phyloP scores from a whole-genome alignment of 1,139 yeast genomes.

The Sugiyamaella grinbergsii region DNA sequence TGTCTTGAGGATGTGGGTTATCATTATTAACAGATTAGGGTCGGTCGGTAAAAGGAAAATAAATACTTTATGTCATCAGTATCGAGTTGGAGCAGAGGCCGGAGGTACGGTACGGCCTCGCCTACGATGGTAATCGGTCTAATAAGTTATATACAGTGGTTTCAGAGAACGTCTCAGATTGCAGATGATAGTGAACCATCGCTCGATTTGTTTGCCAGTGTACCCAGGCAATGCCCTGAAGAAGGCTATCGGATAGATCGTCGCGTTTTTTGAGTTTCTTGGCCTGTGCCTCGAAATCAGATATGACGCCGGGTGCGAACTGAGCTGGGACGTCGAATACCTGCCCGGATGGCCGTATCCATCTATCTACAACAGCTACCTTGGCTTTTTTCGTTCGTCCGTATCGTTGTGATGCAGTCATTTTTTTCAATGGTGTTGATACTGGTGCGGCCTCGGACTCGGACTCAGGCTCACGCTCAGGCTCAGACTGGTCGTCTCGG shows the following conservation, averaged over 20 bases:
- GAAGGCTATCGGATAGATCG: constrained; percentile 60
- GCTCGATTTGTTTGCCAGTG: constrained; percentile 48
- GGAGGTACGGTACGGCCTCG: no score
- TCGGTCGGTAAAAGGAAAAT: no score
- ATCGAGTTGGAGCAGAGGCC: no score
- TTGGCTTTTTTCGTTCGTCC: constrained; percentile 27
- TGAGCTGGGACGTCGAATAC: constrained; percentile 5
- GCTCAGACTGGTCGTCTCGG: constrained; percentile 15
- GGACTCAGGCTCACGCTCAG: no score
- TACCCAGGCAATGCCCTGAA: constrained; percentile 59
- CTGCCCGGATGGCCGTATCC: constrained; percentile 28
- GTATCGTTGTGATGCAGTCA: constrained; percentile 23
- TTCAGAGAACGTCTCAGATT: neutral
- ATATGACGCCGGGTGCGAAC: constrained; percentile 18
- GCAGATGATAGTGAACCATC: constrained; percentile 1
- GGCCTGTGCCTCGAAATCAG: constrained; percentile 8
- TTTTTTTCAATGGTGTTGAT: neutral
- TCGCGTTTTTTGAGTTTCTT: constrained; percentile 51
- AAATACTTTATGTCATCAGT: no score
- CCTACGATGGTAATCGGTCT: neutral
- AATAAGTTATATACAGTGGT: neutral
- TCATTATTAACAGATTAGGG: no score
- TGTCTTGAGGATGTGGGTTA: no score
- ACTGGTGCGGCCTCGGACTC: no score
- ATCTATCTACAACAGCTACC: constrained; percentile 29